Evolutionary conservation across 495 filamentous ascomycete species (phyloP), one percentile per base, ranked within the genome.

Genomic region (Hypoxylon perforatum): DNA sequence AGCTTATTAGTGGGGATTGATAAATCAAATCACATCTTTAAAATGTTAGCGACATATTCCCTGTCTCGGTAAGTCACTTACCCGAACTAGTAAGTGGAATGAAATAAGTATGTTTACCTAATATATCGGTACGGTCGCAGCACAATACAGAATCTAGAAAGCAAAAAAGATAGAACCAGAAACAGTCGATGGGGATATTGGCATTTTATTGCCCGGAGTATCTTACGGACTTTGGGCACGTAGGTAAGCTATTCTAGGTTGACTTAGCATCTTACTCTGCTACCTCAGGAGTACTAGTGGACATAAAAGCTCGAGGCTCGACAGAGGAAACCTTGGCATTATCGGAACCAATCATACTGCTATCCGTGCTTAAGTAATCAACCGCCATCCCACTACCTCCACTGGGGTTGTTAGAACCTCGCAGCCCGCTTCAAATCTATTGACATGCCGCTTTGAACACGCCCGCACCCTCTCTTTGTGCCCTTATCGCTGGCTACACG

Each of bases 301-400:
- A 22, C n/a, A 12, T 46, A 46, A 23, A 12, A 44, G 9, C 2
- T 22, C 65, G 51, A 69, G 65, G 65, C 65, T 69, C 54, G 60
- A 60, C 48, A 38, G 51, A 17, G 30, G 39, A 53, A 59, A 41
- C 38, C 59, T 63, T 63, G 55, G 60, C 55, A 39, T 33, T 14
- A 3, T 55, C 36, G 58, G 49, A 45, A 11, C 64, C 64, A 63
- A 67, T 63, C 55, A 67, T 8, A 3, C 17, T 36, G 22, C 30
- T 41, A 14, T 39, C 28, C n/a, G 46, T 30, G 15, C 35, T 67
- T 63, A 67, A 28, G 25, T 71, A 58, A 69, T 65, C 62, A 23
- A 36, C 65, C 63, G 69, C 67, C 72, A 72, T 70, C 72, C 69
- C 72, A 74, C 71, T 66, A 36, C 57, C 18, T 61, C 63, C 49